Base-by-base conservation (phyloP, 371 early-diverging fungal genomes). In the Actinomucor elegans region DNA sequence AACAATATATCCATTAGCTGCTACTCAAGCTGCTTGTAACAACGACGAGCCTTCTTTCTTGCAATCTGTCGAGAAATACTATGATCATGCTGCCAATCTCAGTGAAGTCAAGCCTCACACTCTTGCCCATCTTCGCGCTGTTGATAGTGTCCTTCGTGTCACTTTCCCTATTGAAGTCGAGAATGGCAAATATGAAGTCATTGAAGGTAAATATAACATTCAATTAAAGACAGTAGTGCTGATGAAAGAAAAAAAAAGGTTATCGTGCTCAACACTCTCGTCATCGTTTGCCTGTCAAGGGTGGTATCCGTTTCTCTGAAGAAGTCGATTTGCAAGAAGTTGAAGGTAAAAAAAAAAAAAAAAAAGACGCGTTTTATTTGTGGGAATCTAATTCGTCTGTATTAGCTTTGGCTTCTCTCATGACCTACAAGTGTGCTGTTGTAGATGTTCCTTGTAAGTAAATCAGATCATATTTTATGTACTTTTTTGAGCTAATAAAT, bases 381-480 rank as follows among this genome's bases (percentile, higher is more conserved):
- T 33, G 15, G 2, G 26, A 44, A 17, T 24, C 42, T 42, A 42
- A 41, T 14, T 34, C 34, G 15, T n/a, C 4, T 15, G 6, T 38
- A 3, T 9, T 57, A 76, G 87, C 87, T 37, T 64, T 86, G 67
- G 87, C 87, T 17, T 81, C 88, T 11, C 69, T 89, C 48, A 94
- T 94, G 94, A 93, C 94, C 20, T 94, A 84, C 77, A 94, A 94
- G 76, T 92, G 93, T 72, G 94, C 94, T 36, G 90, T 93, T 28
- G 93, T 94, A 23, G 93, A 94, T 72, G 94, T 94, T 50, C 94
- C 94, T 48, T 92, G 86, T 82, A 86, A 87, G 77, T 66, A 29
- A 27, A 18, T 27, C 15, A 9, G 10, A 45, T 31, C 6, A 18
- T 8, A n/a, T n/a, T n/a, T n/a, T n/a, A n/a, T n/a, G n/a, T n/a